These are phyloP conservation scores for Colletotrichum acutatum DNA, from an alignment of 2,329 filamentous ascomycete genomes.

Conservation along the genomic window DNA sequence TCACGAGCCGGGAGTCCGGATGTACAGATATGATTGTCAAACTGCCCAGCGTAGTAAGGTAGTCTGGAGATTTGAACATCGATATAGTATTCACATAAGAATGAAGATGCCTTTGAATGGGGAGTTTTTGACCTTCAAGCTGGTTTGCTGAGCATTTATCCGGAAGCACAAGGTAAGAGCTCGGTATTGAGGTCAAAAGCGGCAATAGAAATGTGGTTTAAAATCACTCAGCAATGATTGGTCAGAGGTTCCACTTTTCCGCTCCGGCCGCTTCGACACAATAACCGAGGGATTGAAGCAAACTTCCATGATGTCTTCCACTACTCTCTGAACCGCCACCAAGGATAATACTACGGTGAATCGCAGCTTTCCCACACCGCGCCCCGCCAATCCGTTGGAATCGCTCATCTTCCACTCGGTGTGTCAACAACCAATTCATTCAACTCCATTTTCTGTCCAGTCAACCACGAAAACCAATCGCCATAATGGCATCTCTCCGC, in stretches of 20 bases:
- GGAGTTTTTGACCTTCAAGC: background rate
- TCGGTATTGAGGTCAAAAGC: background rate
- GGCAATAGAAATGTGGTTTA: background rate
- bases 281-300: conserved; percentile 19
- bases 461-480: conserved; percentile 19
- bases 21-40: background rate
- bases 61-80: background rate
- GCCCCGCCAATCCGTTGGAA: conserved; percentile 13
- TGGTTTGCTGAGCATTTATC: conserved; percentile 15
- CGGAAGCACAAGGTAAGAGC: background rate
- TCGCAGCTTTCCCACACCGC: conserved; percentile 14
- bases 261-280: conserved; percentile 8
- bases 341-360: conserved; percentile 18
- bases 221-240: conserved; percentile 8
- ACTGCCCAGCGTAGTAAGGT: background rate
- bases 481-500: conserved; percentile 71
- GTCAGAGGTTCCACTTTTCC: background rate
- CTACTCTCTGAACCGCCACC: conserved; percentile 28
- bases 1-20: too few relatives aligned
- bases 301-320: conserved; percentile 31
- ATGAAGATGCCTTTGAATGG: background rate
- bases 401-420: background rate
- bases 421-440: background rate
- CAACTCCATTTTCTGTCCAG: background rate
- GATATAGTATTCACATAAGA: background rate